These are phyloP conservation scores for Ophiostoma triangulosporum DNA, from an alignment of 2,329 filamentous ascomycete species.

Conservation along the genomic window DNA sequence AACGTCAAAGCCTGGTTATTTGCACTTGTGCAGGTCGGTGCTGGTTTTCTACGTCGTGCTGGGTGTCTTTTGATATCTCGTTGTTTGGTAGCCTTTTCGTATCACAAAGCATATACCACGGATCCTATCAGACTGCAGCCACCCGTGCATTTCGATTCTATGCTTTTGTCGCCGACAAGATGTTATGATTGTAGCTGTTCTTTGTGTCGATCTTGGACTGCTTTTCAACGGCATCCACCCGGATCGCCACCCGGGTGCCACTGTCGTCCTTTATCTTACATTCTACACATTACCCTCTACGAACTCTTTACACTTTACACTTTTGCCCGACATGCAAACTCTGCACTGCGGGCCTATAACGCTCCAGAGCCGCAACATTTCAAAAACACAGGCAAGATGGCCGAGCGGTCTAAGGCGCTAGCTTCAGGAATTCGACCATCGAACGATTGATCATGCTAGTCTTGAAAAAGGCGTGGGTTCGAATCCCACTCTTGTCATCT, in stretches of 20 bases:
- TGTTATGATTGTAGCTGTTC: no score
- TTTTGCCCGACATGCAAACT: no score
- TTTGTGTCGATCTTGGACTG: no score
- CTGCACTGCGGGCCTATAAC: neutral
- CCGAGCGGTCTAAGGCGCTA: constrained; percentile 8
- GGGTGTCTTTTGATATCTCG: neutral
- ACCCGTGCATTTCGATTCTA: no score
- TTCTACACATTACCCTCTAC: no score
- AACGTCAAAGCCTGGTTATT: neutral
- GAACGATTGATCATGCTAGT: constrained; percentile 3
- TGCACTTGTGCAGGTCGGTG: no score
- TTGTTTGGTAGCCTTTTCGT: neutral
- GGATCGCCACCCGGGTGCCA: no score
- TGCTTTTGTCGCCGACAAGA: no score
- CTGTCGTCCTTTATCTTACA: no score
- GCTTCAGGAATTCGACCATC: neutral
- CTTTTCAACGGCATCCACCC: no score
- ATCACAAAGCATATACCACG: neutral
- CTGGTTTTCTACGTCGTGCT: neutral
- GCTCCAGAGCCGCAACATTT: neutral
- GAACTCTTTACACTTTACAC: no score
- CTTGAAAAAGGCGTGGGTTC: constrained; percentile 8
- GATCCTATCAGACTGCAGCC: neutral
- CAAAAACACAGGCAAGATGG: constrained; percentile 3
- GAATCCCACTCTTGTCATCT: neutral